phyloP scores from a whole-genome alignment of 176 grass and related monocot species.

The Carex kokanica region DNA sequence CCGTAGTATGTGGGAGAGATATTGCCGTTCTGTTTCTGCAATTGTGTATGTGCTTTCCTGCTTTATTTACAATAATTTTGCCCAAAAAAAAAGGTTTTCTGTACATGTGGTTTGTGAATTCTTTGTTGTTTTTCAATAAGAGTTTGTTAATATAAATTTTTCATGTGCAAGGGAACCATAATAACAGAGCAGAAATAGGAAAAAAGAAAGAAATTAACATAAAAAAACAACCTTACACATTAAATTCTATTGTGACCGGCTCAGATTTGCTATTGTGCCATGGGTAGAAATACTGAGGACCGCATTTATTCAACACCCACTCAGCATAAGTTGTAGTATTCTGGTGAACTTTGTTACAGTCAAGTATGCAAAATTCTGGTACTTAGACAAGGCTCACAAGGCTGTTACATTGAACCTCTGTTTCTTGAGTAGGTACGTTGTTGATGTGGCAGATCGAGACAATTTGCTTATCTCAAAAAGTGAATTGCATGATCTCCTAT shows the following conservation, averaged over 20 bases:
- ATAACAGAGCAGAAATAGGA: not conserved
- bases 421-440: conserved; percentile 68
- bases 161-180: not conserved
- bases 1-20: conserved; percentile 99
- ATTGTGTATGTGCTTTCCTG: conserved; percentile 71
- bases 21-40: conserved; percentile 95
- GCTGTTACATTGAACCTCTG: not conserved
- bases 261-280: not conserved
- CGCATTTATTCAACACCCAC: not conserved
- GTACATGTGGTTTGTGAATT: not conserved
- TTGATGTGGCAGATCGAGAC: conserved; percentile 84
- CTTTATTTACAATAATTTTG: not conserved
- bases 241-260: not conserved
- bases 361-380: not conserved
- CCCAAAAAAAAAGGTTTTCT: not conserved
- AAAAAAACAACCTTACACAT: not conserved
- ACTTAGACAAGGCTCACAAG: not conserved
- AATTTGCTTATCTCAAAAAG: conserved; percentile 84
- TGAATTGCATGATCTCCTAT: conserved; percentile 90
- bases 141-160: not conserved
- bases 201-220: not conserved
- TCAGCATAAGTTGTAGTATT: not conserved
- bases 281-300: not conserved
- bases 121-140: not conserved
- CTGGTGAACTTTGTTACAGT: not conserved